Conservation (phyloP, 345 rosid genomes). For the Trapa bicornis region DNA sequence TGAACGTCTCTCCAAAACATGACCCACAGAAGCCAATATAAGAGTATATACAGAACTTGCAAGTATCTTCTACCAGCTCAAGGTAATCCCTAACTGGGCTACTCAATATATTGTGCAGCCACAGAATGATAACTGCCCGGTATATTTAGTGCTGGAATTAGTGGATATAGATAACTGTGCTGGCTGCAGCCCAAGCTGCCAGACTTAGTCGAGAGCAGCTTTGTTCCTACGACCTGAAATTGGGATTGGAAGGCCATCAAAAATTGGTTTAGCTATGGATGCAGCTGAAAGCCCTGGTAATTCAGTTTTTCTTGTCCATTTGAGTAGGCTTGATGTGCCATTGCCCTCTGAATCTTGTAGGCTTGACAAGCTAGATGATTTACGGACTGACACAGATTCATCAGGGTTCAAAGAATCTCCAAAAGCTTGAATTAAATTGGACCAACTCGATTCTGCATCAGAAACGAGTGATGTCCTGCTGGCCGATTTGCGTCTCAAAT, state of each 20-base stretch:
- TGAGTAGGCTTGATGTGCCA: slow-evolving; percentile 25
- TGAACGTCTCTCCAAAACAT: slow-evolving; percentile 1
- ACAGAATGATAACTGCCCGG: background rate
- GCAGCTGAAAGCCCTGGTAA: slow-evolving; percentile 34
- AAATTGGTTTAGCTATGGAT: slow-evolving; percentile 35
- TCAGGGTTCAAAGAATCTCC: slow-evolving; percentile 31
- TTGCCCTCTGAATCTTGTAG: slow-evolving; percentile 32
- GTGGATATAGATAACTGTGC: background rate
- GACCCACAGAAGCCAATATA: background rate
- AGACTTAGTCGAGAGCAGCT: slow-evolving; percentile 41
- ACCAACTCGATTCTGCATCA: slow-evolving; percentile 35
- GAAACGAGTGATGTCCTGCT: slow-evolving; percentile 22
- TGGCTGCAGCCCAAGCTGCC: background rate
- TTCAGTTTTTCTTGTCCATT: slow-evolving; percentile 43
- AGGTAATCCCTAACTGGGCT: background rate
- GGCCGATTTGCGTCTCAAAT: slow-evolving; percentile 45
- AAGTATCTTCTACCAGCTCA: background rate
- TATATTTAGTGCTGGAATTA: slow-evolving; percentile 1
- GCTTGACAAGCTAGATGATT: slow-evolving; percentile 48
- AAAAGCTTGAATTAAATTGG: slow-evolving; percentile 21
- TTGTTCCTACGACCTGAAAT: slow-evolving; percentile 36
- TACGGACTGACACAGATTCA: slow-evolving; percentile 25
- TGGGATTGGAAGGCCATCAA: slow-evolving; percentile 49
- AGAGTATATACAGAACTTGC: slow-evolving; percentile 1
- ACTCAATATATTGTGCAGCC: background rate